These are phyloP conservation scores for Penicillium olsonii DNA, from an alignment of 2,329 filamentous ascomycete genomes.

Conservation along the genomic window DNA sequence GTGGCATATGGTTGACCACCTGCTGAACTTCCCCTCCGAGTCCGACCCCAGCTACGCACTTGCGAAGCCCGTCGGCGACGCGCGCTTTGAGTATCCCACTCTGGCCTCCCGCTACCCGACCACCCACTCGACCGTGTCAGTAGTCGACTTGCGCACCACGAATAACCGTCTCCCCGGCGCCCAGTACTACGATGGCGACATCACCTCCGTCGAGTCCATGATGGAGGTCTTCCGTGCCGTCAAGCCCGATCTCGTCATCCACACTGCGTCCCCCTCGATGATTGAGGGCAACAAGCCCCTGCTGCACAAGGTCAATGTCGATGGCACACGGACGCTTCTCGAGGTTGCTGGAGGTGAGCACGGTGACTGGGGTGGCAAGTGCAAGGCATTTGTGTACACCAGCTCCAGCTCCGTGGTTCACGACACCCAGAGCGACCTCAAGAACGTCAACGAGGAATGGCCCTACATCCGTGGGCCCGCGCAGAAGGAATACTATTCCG, in stretches of 20 bases:
- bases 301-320: constrained; percentile 82
- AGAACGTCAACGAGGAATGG: constrained; percentile 82
- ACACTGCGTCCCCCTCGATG: constrained; percentile 75
- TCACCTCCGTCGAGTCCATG: constrained; percentile 67
- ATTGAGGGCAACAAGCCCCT: constrained; percentile 57
- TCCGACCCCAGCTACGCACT: constrained; percentile 40
- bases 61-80: constrained; percentile 36
- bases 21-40: constrained; percentile 62
- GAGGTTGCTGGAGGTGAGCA: constrained; percentile 69
- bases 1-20: constrained; percentile 75
- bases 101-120: constrained; percentile 44
- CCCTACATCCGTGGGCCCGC: constrained; percentile 71
- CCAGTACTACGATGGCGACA: constrained; percentile 74
- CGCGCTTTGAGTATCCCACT: constrained; percentile 40
- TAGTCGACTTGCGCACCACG: constrained; percentile 71
- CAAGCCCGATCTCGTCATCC: constrained; percentile 81
- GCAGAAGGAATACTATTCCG: constrained; percentile 81
- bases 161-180: constrained; percentile 66
- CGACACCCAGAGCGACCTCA: constrained; percentile 76
- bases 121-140: constrained; percentile 59
- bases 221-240: constrained; percentile 64
- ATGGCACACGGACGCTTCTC: constrained; percentile 73
- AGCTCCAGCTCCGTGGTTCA: constrained; percentile 84
- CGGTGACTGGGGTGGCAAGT: constrained; percentile 60
- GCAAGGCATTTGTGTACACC: constrained; percentile 82